These are phyloP conservation scores for Trypanosoma congolense DNA, from an alignment of 208 protist genomes.

Conservation along the genomic window DNA sequence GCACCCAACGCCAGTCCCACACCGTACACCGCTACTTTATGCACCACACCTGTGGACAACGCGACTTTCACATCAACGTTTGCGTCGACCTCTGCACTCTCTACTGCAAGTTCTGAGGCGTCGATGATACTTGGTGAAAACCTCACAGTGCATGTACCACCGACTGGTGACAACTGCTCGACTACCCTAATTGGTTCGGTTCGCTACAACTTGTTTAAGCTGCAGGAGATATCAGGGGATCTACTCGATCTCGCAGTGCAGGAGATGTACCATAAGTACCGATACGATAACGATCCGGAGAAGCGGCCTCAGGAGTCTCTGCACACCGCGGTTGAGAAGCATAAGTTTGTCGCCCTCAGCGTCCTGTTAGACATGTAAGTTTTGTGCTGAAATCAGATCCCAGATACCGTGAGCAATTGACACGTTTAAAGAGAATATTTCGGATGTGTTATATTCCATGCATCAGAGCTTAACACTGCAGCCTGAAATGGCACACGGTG, in stretches of 20 bases:
- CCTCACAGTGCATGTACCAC: background rate
- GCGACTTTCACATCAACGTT: no score
- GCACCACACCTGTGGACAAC: no score
- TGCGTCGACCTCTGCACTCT: no score
- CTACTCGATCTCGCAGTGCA: slow-evolving; percentile 43
- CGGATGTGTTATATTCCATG: no score
- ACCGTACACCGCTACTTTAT: no score
- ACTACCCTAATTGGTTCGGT: slow-evolving; percentile 14
- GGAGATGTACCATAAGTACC: slow-evolving; percentile 74
- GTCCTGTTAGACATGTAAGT: slow-evolving; percentile 48
- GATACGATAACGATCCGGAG: slow-evolving; percentile 56
- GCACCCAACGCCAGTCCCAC: no score
- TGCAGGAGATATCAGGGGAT: slow-evolving; percentile 34
- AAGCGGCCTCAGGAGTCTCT: slow-evolving; percentile 25
- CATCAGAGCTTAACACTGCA: no score
- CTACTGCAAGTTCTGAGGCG: background rate
- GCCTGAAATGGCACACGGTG: background rate
- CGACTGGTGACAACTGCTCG: background rate
- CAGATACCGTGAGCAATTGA: no score
- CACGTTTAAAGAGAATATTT: no score
- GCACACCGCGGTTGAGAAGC: slow-evolving; percentile 12
- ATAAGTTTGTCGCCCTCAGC: slow-evolving; percentile 41
- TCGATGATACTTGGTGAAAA: background rate
- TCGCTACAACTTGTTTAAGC: slow-evolving; percentile 43
- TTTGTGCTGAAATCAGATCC: no score